These are phyloP conservation scores for Calonectria pseudoturangicola DNA, from an alignment of 2,329 filamentous ascomycete species.

Conservation along the genomic window DNA sequence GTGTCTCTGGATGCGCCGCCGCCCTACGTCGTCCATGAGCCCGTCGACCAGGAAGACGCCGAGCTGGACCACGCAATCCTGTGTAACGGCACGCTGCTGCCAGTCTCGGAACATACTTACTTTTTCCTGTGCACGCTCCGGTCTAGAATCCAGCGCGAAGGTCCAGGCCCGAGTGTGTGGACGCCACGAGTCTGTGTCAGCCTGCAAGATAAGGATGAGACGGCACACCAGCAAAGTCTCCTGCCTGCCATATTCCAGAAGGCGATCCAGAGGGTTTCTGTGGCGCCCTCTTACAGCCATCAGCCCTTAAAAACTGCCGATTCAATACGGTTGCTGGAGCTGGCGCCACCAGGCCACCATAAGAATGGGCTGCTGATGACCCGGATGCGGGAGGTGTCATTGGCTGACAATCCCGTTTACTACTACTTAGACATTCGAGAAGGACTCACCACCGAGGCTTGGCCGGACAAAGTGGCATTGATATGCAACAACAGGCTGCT, in stretches of 20 bases:
- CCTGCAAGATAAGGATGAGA: constrained; percentile 20
- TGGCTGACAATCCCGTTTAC: constrained; percentile 32
- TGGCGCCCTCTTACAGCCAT: constrained; percentile 27
- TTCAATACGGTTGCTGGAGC: constrained; percentile 34
- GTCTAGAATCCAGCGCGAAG: constrained; percentile 24
- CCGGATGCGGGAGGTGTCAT: constrained; percentile 34
- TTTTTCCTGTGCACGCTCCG: constrained; percentile 36
- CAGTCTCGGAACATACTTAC: constrained; percentile 35
- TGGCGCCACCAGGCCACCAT: constrained; percentile 25
- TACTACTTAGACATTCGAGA: constrained; percentile 36
- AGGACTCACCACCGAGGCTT: constrained; percentile 24
- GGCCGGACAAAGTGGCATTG: constrained; percentile 36
- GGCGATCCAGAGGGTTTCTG: constrained; percentile 29
- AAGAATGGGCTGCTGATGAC: constrained; percentile 34
- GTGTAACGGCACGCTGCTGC: constrained; percentile 29
- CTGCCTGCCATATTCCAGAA: constrained; percentile 24
- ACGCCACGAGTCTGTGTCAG: constrained; percentile 36
- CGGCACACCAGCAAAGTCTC: constrained; percentile 13
- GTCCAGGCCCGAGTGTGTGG: constrained; percentile 27
- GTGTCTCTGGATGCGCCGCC: neutral
- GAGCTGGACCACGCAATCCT: constrained; percentile 32
- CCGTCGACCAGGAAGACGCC: constrained; percentile 28
- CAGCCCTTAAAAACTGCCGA: neutral
- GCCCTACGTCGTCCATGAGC: constrained; percentile 33
- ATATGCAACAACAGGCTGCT: constrained; percentile 39